Evolutionary conservation across 1,284 basidiomycete genomes (phyloP).

Genomic region (Ceraceosorus bombacis): DNA sequence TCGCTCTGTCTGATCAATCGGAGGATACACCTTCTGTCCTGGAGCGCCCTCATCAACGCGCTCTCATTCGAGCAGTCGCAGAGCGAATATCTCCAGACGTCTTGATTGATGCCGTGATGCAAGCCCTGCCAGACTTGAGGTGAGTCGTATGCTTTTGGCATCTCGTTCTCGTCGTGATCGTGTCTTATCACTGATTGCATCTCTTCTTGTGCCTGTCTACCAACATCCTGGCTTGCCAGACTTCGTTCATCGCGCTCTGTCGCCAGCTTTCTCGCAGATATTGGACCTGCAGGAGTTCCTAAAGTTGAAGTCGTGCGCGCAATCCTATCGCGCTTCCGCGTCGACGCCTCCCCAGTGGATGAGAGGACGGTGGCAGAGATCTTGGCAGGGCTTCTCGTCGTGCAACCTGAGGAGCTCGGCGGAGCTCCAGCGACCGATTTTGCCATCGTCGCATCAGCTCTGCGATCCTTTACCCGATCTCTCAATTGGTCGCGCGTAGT

Average conservation of each 20-base stretch:
- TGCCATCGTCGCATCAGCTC: slow-evolving; percentile 20
- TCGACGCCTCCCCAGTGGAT: slow-evolving; percentile 24
- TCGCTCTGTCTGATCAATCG: too few species aligned
- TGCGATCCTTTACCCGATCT: slow-evolving; percentile 17
- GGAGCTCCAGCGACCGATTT: slow-evolving; percentile 27
- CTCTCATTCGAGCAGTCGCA: slow-evolving; percentile 36
- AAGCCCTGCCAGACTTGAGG: slow-evolving; percentile 40
- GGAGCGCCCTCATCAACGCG: slow-evolving; percentile 31
- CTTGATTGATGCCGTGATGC: slow-evolving; percentile 34
- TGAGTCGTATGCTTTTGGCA: slow-evolving; percentile 6
- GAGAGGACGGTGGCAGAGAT: slow-evolving; percentile 34
- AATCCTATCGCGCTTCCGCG: slow-evolving; percentile 29
- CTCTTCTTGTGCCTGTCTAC: slow-evolving; percentile 9
- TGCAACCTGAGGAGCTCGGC: slow-evolving; percentile 21
- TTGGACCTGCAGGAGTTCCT: slow-evolving; percentile 28
- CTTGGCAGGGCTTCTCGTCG: slow-evolving; percentile 34
- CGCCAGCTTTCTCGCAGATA: slow-evolving; percentile 25
- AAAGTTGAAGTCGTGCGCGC: slow-evolving; percentile 27
- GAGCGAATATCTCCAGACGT: slow-evolving; percentile 41
- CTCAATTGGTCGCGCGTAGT: slow-evolving; percentile 47
- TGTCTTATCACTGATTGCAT: too few species aligned
- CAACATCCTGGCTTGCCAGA: background rate
- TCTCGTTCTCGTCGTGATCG: background rate
- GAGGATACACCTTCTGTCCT: slow-evolving; percentile 14
- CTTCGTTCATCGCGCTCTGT: slow-evolving; percentile 4